Percentiles rank a stretch among this genome's conserved stretches.
Conservation (phyloP, 2,329 filamentous ascomycete species). For the Juglanconis juglandina region DNA sequence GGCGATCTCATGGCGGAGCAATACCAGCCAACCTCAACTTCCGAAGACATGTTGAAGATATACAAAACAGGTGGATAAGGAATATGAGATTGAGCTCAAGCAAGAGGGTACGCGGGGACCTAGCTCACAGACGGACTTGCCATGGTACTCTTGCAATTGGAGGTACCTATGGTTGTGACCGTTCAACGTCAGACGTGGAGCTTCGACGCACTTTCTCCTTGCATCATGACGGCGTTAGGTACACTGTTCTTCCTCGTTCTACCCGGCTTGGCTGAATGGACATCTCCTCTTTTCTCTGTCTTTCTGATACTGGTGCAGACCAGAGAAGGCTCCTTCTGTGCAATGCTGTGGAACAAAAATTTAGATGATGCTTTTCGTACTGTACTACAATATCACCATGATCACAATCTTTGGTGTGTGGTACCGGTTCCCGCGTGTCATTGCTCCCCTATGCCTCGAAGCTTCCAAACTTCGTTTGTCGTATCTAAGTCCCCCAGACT, state of each 20-base stretch:
- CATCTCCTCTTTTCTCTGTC: constrained; percentile 9
- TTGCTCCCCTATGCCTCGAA: too few relatives aligned
- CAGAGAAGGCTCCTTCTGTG: background rate
- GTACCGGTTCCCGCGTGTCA: too few relatives aligned
- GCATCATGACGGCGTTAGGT: constrained; percentile 13
- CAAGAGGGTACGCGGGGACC: background rate
- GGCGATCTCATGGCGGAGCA: background rate
- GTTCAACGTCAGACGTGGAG: background rate
- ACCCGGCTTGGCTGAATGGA: constrained; percentile 1
- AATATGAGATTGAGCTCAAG: background rate
- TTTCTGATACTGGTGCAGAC: background rate
- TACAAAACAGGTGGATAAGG: background rate
- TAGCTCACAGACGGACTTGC: background rate
- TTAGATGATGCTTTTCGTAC: background rate
- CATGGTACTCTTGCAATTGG: background rate
- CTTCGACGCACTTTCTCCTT: background rate
- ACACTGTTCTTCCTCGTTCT: background rate
- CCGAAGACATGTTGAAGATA: background rate
- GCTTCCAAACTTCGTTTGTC: too few relatives aligned
- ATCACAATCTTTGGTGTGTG: background rate
- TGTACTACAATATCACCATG: background rate
- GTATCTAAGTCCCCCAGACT: too few relatives aligned
- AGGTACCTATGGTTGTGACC: background rate
- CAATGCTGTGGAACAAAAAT: background rate
- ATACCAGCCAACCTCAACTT: background rate